Conservation (phyloP, 257 asterid species). For the Salvia splendens region DNA sequence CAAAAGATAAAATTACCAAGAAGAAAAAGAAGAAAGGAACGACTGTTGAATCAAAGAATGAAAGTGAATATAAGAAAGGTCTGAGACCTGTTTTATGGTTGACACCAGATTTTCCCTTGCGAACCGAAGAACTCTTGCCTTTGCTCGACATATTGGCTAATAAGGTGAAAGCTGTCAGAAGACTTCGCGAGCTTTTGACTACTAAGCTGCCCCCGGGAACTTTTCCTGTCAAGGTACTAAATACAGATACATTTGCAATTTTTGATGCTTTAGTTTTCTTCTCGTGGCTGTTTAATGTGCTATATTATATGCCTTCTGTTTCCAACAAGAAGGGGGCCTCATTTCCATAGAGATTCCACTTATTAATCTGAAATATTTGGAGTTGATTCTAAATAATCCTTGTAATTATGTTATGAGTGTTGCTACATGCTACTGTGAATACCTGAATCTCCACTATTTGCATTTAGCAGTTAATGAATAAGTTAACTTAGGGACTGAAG, state of each 20-base stretch:
- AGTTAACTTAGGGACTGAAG: background rate
- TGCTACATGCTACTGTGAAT: slow-evolving; percentile 6
- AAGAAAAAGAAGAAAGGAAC: slow-evolving; percentile 89
- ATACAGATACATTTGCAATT: slow-evolving; percentile 13
- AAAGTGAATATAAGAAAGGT: slow-evolving; percentile 89
- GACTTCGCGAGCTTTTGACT: slow-evolving; percentile 95
- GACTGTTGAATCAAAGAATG: slow-evolving; percentile 46
- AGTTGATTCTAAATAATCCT: background rate
- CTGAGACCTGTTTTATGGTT: slow-evolving; percentile 95
- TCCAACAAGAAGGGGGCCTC: background rate
- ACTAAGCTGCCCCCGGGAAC: slow-evolving; percentile 93
- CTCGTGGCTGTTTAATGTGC: slow-evolving; percentile 17
- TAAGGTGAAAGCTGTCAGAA: slow-evolving; percentile 94
- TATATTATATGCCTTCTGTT: slow-evolving; percentile 17
- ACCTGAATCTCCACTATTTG: background rate
- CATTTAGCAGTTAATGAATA: background rate
- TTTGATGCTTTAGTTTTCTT: slow-evolving; percentile 18
- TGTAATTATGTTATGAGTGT: slow-evolving; percentile 7
- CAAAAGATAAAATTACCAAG: slow-evolving; percentile 79
- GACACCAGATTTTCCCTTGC: slow-evolving; percentile 95
- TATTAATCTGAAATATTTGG: slow-evolving; percentile 6
- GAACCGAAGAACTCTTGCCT: slow-evolving; percentile 93
- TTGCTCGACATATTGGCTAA: slow-evolving; percentile 95
- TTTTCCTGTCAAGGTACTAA: slow-evolving; percentile 92
- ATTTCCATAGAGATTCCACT: background rate